Base-by-base conservation (phyloP, 176 grass and related monocot species). In the Guadua angustifolia region DNA sequence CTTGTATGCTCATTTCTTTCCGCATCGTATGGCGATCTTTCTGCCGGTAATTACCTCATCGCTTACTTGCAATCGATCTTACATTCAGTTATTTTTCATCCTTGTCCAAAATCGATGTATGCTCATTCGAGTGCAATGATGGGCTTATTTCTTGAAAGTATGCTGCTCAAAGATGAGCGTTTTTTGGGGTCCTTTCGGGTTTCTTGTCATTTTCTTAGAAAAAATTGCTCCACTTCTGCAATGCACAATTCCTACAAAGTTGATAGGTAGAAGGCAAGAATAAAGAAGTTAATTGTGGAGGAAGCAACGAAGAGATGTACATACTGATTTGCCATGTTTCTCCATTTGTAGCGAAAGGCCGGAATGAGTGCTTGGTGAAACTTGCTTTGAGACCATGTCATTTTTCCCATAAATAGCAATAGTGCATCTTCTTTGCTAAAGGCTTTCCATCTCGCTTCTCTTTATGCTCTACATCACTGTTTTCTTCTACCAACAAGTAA, bases 241-340 rank as follows among this genome's bases (percentile, higher is more conserved):
- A 13, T 49, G 75, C 50, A 18, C 62, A 43, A 51, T 42, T 13
- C 83, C 78, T n/a, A 57, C 33, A 67, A 80, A 66, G 73, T 38
- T 77, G 58, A 85, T 85, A 40, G 66, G 63, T 56, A 63, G 85
- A 97, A 91, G 92, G 89, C 75, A 92, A 94, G 94, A 97, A 97
- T 94, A 97, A 97, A 94, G 90, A 92, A 94, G 77, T 94, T 89
- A 90, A 94, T 92, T 97, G 92, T 58, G 73, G 83, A 52, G 35
- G 83, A 97, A 94, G 94, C 88, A 97, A 97, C 56, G 76, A 35
- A 85, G 89, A 77, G 57, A 81, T 83, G 81, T 73, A 80, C 79
- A 66, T 86, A 85, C 85, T 64, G 78, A 71, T 90, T 87, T 92
- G 56, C 62, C 84, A 45, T 90, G 92, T 83, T 82, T 80, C 29